Conservation (phyloP, 306 rosid species). For the Carpinus viminea region DNA sequence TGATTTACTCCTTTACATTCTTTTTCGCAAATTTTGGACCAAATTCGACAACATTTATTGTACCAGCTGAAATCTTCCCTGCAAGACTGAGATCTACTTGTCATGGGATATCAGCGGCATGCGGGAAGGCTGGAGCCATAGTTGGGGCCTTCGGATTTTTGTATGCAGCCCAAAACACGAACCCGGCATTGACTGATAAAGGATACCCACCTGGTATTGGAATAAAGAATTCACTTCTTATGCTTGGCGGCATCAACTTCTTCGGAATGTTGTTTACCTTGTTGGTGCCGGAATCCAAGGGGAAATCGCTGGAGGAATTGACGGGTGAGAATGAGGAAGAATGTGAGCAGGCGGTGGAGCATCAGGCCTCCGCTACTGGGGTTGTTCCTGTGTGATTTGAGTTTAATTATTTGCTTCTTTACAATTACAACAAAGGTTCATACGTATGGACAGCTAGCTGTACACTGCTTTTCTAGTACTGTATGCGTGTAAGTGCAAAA, state of each 20-base stretch:
- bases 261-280: conserved; percentile 60
- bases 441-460: neutral
- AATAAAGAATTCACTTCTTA: conserved; percentile 55
- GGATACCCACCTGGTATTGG: conserved; percentile 89
- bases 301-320: conserved; percentile 83
- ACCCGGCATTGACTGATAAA: conserved; percentile 31
- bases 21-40: conserved; percentile 95
- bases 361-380: conserved; percentile 22
- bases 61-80: conserved; percentile 89
- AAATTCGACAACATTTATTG: conserved; percentile 82
- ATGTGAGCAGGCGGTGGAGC: conserved; percentile 11
- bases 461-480: conserved; percentile 1
- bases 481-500: neutral
- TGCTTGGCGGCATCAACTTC: conserved; percentile 76
- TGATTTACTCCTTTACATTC: conserved; percentile 71
- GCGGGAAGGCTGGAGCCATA: conserved; percentile 91
- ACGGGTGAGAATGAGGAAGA: conserved; percentile 67
- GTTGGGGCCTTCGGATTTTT: conserved; percentile 90
- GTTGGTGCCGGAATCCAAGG: conserved; percentile 85
- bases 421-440: neutral
- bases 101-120: conserved; percentile 89
- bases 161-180: conserved; percentile 66
- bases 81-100: conserved; percentile 89
- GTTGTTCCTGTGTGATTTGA: conserved; percentile 47
- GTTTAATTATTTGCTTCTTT: neutral